Conservation (phyloP, 2,329 filamentous ascomycete genomes). For the Chaetomiaceae sp. region DNA sequence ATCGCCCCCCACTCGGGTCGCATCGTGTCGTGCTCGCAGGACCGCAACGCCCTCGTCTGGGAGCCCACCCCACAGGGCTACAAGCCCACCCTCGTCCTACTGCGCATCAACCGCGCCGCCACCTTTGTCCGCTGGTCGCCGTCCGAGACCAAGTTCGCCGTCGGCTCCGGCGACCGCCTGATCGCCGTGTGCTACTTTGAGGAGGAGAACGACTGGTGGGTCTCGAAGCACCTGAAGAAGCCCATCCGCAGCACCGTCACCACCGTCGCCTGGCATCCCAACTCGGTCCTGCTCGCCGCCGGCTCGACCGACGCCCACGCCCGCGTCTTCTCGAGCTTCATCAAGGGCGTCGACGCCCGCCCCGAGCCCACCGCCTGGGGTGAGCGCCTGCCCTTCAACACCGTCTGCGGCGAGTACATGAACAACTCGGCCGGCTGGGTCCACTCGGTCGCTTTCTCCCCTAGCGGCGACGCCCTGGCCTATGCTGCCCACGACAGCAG, state of each 20-base stretch:
- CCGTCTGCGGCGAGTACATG: conserved; percentile 91
- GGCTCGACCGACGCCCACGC: conserved; percentile 98
- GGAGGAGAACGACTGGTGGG: conserved; percentile 99
- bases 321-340: conserved; percentile 88
- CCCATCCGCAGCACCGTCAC: conserved; percentile 97
- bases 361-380: conserved; percentile 90
- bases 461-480: conserved; percentile 85
- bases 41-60: conserved; percentile 97
- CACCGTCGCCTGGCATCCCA: conserved; percentile 92
- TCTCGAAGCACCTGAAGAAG: conserved; percentile 99
- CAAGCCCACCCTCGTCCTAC: conserved; percentile 93
- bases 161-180: conserved; percentile 89
- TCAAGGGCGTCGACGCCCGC: conserved; percentile 86
- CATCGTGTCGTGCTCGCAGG: conserved; percentile 97
- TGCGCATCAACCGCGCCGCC: conserved; percentile 93
- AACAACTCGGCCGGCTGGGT: conserved; percentile 98
- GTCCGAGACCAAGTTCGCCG: conserved; percentile 94
- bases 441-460: conserved; percentile 88
- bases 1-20: conserved; percentile 86
- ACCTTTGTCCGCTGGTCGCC: conserved; percentile 98
- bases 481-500: conserved; percentile 95
- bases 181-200: conserved; percentile 99
- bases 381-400: conserved; percentile 94
- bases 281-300: conserved; percentile 89
- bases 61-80: conserved; percentile 88